Base-by-base conservation (phyloP, 2,329 filamentous ascomycete species). In the Claviceps fusiformis region DNA sequence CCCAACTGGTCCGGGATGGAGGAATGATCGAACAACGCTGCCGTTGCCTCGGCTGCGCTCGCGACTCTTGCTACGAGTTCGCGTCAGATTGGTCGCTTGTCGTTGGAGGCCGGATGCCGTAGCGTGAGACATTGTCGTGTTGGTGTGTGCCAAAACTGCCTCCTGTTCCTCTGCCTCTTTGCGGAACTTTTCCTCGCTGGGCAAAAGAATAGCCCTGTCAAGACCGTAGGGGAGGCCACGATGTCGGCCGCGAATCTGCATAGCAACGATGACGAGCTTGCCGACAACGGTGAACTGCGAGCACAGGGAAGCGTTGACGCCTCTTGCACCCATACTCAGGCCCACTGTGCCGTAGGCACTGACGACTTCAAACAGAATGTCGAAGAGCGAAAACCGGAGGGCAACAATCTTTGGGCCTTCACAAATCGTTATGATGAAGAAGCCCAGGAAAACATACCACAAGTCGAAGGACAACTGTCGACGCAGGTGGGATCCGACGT, bases 331-430 rank as follows among this genome's bases (percentile, higher is more conserved):
- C 17, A 98, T 77, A 52, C 86, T 92, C 56, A 98, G 73, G 0
- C 93, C 93, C 31, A 98, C 93, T 1, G 93, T 98, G 59, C 93
- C 95, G 64, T 95, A 95, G 1, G 90, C 90, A 55, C 87, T 92
- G 58, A 95, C 83, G 50, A 95, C 82, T 67, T 95, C 90, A 63
- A 95, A 95, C 3, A 95, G 75, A 6, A 84, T 74, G 7, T 77
- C 72, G 66, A 88, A 91, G 67, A 88, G 73, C 56, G 81, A 79
- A 62, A 90, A 87, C 3, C 83, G 73, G 37, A 70, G 68, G 3
- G 64, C 78, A 65, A 87, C 75, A 13, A 98, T 75, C 17, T 83
- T 81, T 8, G 63, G 56, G 4, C 90, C 92, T 71, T 98, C 95
- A 35, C 87, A 83, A 62, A 98, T 95, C 58, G 86, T 79, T 63